Evolutionary conservation across 108 stramenopile species (phyloP), one percentile per base, ranked within the genome.

Genomic region (Aurantiochytrium sp.): DNA sequence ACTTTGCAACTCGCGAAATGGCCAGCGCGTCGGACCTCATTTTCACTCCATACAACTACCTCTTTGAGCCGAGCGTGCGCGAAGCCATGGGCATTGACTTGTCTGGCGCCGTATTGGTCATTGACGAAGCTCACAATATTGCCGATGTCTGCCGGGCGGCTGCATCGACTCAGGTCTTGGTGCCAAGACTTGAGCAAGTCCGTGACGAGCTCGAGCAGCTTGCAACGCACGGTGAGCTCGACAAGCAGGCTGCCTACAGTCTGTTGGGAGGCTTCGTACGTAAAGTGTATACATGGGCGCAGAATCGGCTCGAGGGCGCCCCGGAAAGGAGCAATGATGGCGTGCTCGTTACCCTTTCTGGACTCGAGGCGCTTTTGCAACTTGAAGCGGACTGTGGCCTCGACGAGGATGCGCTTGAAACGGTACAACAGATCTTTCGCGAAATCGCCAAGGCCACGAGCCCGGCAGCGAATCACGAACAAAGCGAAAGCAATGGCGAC

Each of bases 41-140:
- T 44, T 93, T 99, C 53, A 92, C 97, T 60, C 99, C 99, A 0
- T 99, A 99, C 95, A 99, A 99, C 92, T 99, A 99, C 89, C 91
- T 99, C 5, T 96, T 99, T 90, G 98, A 99, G 88, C 93, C 96
- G 21, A 94, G 93, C 88, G 92, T 96, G 5, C 93, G 98, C 4
- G 91, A 89, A 43, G 76, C 76, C 19, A 96, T 96, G 29, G 88
- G 96, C 53, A 89, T 93, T 28, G 96, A 97, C 72, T 97, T 97
- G 96, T 88, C 92, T 45, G 95, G 96, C 91, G 87, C 98, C 0
- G 93, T 99, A 21, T 90, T 99, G 0, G 97, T 99, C 58, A 96
- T 99, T 88, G 99, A 99, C 91, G 99, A 99, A 91, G 98, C 98
- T 0, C 99, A 99, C 93, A 99, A 99, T 88, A 90, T 99, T 23